phyloP scores from a whole-genome alignment of 2,329 filamentous ascomycete species.

The Leptosphaerulina australis region DNA sequence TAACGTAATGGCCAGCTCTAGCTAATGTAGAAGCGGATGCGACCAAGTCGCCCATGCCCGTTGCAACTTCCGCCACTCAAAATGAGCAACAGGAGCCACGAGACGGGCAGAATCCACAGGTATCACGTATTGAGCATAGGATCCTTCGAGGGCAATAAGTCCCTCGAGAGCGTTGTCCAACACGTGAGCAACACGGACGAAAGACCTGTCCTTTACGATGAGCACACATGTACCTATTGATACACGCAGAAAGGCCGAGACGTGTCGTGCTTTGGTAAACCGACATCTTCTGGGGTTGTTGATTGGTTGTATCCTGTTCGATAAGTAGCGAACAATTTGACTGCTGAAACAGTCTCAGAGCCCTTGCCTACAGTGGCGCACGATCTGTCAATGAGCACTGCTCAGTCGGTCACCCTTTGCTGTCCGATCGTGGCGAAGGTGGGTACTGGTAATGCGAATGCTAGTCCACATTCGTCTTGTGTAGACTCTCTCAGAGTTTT shows the following conservation, averaged over 20 bases:
- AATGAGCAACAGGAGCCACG: conserved; percentile 14
- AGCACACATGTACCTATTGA: conserved; percentile 18
- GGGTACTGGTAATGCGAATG: neutral
- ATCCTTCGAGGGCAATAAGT: conserved; percentile 8
- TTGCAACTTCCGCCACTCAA: conserved; percentile 6
- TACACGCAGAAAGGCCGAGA: conserved; percentile 23
- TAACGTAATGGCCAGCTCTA: conserved; percentile 51
- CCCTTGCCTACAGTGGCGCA: conserved; percentile 2
- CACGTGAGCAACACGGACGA: neutral
- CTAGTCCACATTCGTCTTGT: conserved; percentile 1
- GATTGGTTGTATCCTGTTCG: neutral
- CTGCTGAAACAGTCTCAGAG: conserved; percentile 1
- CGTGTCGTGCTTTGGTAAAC: too few species aligned
- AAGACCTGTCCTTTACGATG: too few species aligned
- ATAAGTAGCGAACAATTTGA: conserved; percentile 3
- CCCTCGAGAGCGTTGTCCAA: conserved; percentile 5
- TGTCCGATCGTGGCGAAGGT: neutral
- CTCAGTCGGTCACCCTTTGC: neutral
- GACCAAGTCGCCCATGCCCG: conserved; percentile 8
- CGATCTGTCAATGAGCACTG: neutral
- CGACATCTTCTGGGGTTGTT: conserved; percentile 4
- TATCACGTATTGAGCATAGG: conserved; percentile 6
- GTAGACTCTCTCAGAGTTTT: conserved; percentile 2
- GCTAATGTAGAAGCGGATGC: conserved; percentile 49
- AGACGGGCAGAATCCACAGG: conserved; percentile 17